Evolutionary conservation across 1,139 yeast genomes (phyloP).

Genomic region (Zygoascus hellenicus): DNA sequence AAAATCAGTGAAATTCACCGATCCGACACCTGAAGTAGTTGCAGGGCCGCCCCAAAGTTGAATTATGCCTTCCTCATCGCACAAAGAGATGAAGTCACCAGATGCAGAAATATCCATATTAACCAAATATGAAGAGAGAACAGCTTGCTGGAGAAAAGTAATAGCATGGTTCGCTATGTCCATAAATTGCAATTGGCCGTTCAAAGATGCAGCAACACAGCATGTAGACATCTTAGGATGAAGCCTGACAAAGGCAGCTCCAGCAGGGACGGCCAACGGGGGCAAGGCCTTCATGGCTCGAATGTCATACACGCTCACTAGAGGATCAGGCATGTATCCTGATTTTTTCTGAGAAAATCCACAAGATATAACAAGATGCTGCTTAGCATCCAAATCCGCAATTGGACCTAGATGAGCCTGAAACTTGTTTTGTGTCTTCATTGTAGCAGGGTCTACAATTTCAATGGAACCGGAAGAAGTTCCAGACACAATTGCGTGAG

Average conservation of each 20-base stretch:
- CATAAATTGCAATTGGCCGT: slow-evolving; percentile 80
- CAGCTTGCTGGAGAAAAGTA: slow-evolving; percentile 39
- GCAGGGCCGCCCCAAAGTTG: slow-evolving; percentile 62
- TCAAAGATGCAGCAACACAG: slow-evolving; percentile 62
- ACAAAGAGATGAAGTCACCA: slow-evolving; percentile 71
- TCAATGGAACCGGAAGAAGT: slow-evolving; percentile 64
- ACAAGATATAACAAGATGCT: slow-evolving; percentile 72
- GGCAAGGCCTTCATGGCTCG: slow-evolving; percentile 67
- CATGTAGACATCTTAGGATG: slow-evolving; percentile 86
- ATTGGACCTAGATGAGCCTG: slow-evolving; percentile 70
- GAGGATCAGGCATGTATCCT: slow-evolving; percentile 60
- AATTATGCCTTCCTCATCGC: slow-evolving; percentile 58
- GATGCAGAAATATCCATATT: slow-evolving; percentile 65
- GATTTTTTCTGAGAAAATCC: slow-evolving; percentile 64
- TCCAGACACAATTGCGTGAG: slow-evolving; percentile 52
- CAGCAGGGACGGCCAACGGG: slow-evolving; percentile 85
- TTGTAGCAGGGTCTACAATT: slow-evolving; percentile 62
- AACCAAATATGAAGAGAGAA: slow-evolving; percentile 41
- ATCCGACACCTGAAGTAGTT: slow-evolving; percentile 26
- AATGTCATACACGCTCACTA: slow-evolving; percentile 77
- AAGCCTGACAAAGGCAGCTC: slow-evolving; percentile 76
- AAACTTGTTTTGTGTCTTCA: slow-evolving; percentile 55
- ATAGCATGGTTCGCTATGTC: slow-evolving; percentile 76
- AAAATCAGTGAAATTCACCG: slow-evolving; percentile 40
- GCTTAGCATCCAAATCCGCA: slow-evolving; percentile 73